Percentiles rank a stretch among this genome's conserved stretches.
Evolutionary conservation across 2,329 filamentous ascomycete genomes (phyloP).

Genomic region (Colletotrichum sp.): DNA sequence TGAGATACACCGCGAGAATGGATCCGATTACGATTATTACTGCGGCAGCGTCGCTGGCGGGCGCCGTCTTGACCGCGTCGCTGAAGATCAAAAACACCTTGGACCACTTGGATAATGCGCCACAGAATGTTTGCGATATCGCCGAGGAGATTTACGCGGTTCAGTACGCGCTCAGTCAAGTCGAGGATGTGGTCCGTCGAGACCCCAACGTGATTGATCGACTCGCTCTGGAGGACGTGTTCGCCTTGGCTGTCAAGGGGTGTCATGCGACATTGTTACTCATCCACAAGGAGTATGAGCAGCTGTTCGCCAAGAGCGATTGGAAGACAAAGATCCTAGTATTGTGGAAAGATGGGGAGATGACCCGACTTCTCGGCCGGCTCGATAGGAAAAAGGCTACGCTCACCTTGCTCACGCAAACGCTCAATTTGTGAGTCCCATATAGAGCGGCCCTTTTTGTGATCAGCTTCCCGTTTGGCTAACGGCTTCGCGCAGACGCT

Average conservation of each 20-base stretch:
- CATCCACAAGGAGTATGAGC: constrained; percentile 14
- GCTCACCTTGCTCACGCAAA: constrained; percentile 11
- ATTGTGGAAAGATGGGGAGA: constrained; percentile 16
- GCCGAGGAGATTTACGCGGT: constrained; percentile 17
- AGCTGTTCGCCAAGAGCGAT: constrained; percentile 1
- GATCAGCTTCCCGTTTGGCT: neutral
- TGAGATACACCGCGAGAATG: constrained; percentile 19
- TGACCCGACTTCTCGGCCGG: neutral
- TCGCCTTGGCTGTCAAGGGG: constrained; percentile 10
- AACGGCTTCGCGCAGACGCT: neutral
- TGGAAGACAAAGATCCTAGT: constrained; percentile 3
- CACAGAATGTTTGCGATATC: constrained; percentile 6
- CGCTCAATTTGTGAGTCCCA: constrained; percentile 1
- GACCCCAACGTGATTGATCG: constrained; percentile 7
- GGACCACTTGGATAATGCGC: constrained; percentile 5
- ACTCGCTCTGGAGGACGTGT: constrained; percentile 9
- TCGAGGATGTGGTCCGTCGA: constrained; percentile 10
- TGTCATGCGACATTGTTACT: constrained; percentile 11
- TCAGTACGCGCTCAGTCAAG: constrained; percentile 8
- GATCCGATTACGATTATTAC: constrained; percentile 29
- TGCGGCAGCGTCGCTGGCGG: constrained; percentile 12
- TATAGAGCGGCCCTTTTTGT: neutral
- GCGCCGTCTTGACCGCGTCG: constrained; percentile 6
- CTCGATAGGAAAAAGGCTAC: constrained; percentile 17
- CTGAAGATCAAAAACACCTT: constrained; percentile 13